phyloP scores from a whole-genome alignment of 2,329 filamentous ascomycete genomes.

The Aspergillaceae sp. region DNA sequence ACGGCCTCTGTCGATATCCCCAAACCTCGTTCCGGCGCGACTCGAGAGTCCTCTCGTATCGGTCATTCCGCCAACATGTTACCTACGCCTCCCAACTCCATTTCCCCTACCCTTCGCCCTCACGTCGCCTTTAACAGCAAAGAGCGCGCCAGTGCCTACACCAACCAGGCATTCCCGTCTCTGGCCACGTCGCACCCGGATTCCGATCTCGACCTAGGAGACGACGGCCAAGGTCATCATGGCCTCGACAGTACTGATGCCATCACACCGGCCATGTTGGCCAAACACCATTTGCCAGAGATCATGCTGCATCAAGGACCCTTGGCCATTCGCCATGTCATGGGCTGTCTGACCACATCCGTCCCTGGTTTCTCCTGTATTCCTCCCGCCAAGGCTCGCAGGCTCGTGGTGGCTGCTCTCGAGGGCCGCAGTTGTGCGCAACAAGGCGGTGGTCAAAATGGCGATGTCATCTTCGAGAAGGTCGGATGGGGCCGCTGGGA shows the following conservation, averaged over 20 bases:
- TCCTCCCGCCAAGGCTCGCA: constrained; percentile 77
- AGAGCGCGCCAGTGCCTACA: constrained; percentile 23
- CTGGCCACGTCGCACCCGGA: constrained; percentile 52
- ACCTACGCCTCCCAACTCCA: constrained; percentile 89
- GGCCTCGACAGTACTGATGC: constrained; percentile 64
- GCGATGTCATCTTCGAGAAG: constrained; percentile 68
- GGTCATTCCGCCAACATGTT: constrained; percentile 41
- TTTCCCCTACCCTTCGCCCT: constrained; percentile 77
- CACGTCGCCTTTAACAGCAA: constrained; percentile 63
- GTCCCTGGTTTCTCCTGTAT: constrained; percentile 89
- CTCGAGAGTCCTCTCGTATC: constrained; percentile 24
- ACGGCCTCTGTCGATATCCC: constrained; percentile 43
- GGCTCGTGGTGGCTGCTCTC: constrained; percentile 83
- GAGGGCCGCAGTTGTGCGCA: constrained; percentile 61
- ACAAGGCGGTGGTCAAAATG: constrained; percentile 46
- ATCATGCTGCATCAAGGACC: constrained; percentile 86
- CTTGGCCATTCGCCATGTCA: constrained; percentile 87
- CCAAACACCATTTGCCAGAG: constrained; percentile 80
- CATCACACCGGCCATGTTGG: constrained; percentile 78
- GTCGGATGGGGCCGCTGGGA: constrained; percentile 97
- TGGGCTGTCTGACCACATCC: constrained; percentile 85
- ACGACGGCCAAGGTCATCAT: constrained; percentile 39
- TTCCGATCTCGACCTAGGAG: constrained; percentile 79
- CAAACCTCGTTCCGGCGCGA: constrained; percentile 30
- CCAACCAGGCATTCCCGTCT: constrained; percentile 29